phyloP scores from a whole-genome alignment of 371 early-diverging fungal species.

The Syncephalis plumigaleata region DNA sequence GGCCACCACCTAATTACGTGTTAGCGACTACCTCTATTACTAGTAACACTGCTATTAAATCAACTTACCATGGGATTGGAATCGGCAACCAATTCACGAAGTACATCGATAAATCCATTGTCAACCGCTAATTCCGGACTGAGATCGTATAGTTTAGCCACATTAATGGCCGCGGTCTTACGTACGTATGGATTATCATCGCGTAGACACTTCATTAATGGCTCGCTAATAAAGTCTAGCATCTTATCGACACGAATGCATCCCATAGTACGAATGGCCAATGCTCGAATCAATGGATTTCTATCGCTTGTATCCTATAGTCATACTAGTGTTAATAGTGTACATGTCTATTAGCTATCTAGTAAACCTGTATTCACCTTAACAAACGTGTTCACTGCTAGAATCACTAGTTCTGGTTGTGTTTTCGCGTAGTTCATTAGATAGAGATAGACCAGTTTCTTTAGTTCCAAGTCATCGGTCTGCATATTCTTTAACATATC shows the following conservation, averaged over 20 bases:
- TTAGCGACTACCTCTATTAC: background rate
- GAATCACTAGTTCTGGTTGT: constrained; percentile 92
- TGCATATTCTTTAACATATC: constrained; percentile 98
- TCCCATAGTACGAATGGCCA: constrained; percentile 90
- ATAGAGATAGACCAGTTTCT: constrained; percentile 89
- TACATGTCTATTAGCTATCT: background rate
- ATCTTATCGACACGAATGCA: constrained; percentile 92
- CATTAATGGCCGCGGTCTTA: constrained; percentile 92
- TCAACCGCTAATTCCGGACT: constrained; percentile 52
- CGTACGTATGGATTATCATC: constrained; percentile 81
- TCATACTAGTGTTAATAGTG: background rate
- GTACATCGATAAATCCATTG: constrained; percentile 63
- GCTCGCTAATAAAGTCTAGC: constrained; percentile 76
- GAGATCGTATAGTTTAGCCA: constrained; percentile 77
- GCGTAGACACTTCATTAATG: constrained; percentile 62
- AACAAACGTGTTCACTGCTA: constrained; percentile 93
- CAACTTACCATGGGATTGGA: constrained; percentile 77
- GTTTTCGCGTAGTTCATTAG: constrained; percentile 88
- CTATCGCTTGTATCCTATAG: constrained; percentile 82
- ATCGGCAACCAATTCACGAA: constrained; percentile 82
- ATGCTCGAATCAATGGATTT: constrained; percentile 89
- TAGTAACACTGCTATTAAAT: background rate
- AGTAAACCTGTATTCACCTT: constrained; percentile 30
- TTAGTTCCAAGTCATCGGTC: constrained; percentile 91
- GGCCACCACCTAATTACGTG: constrained; percentile 56